Percentiles rank a stretch among this genome's conserved stretches.
These are phyloP conservation scores for Annona squamosa DNA, from an alignment of 164 flowering plant species.

Conservation along the genomic window DNA sequence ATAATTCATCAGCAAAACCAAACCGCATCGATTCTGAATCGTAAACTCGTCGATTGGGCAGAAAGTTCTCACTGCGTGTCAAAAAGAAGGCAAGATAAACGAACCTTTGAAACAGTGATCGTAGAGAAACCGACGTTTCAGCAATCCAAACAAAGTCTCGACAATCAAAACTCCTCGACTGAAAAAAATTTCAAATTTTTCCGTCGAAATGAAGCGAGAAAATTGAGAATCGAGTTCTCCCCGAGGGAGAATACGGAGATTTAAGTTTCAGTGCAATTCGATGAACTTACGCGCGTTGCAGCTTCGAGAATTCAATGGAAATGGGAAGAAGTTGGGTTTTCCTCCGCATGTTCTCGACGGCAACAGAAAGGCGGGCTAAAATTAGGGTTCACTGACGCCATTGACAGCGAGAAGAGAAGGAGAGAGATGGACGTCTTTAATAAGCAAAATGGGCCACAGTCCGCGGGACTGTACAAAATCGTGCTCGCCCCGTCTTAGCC, in stretches of 20 bases:
- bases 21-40: neutral
- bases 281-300: conserved; percentile 6
- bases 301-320: neutral
- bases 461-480: neutral
- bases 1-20: conserved; percentile 1
- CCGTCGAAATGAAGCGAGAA: neutral
- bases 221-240: neutral
- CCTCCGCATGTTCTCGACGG: neutral
- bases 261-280: neutral
- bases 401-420: conserved; percentile 10
- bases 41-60: neutral
- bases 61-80: neutral
- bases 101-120: neutral
- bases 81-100: neutral
- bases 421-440: conserved; percentile 1
- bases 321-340: neutral
- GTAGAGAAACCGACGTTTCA: neutral
- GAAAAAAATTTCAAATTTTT: neutral
- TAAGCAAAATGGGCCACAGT: neutral
- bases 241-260: neutral
- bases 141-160: neutral
- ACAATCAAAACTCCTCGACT: too few species aligned
- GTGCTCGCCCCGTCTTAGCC: neutral
- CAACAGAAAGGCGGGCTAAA: conserved; percentile 16
- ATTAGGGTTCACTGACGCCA: conserved; percentile 31